Conservation (phyloP, 1,284 basidiomycete species). For the Heterobasidion irregulare region DNA sequence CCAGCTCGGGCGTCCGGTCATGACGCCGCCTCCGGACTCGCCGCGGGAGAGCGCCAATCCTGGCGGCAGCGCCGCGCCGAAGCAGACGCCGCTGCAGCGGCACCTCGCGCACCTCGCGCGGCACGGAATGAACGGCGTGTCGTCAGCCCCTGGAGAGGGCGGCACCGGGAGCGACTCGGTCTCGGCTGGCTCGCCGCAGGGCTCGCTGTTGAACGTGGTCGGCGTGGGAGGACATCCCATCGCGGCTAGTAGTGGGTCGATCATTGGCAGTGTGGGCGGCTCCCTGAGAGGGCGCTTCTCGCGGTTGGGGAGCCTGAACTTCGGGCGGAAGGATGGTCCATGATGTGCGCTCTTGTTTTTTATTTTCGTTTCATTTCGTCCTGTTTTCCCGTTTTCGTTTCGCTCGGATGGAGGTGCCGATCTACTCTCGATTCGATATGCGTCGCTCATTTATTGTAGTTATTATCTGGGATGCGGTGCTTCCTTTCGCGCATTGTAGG, state of each 20-base stretch:
- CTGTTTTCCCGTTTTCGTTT: too few species aligned
- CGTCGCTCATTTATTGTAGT: neutral
- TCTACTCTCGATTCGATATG: neutral
- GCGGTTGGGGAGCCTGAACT: slow-evolving; percentile 63
- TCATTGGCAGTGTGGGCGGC: slow-evolving; percentile 27
- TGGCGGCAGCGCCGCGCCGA: slow-evolving; percentile 17
- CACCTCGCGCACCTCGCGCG: slow-evolving; percentile 71
- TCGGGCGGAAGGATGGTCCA: slow-evolving; percentile 40
- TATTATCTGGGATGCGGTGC: neutral
- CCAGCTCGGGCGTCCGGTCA: slow-evolving; percentile 27
- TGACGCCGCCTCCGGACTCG: slow-evolving; percentile 8
- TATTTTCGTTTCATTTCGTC: neutral
- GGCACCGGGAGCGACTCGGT: slow-evolving; percentile 43
- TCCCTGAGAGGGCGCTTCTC: slow-evolving; percentile 49
- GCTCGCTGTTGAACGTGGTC: slow-evolving; percentile 60
- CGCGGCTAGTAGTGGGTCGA: slow-evolving; percentile 23
- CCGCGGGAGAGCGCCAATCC: neutral
- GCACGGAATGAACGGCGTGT: slow-evolving; percentile 72
- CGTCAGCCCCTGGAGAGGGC: slow-evolving; percentile 60
- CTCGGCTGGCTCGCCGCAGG: slow-evolving; percentile 56
- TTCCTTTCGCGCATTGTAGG: neutral
- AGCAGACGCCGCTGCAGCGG: slow-evolving; percentile 68
- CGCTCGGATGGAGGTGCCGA: neutral
- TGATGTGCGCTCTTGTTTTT: neutral
- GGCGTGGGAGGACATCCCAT: slow-evolving; percentile 18